phyloP scores from a whole-genome alignment of 176 grass and related monocot species.

The Musa beccarii region DNA sequence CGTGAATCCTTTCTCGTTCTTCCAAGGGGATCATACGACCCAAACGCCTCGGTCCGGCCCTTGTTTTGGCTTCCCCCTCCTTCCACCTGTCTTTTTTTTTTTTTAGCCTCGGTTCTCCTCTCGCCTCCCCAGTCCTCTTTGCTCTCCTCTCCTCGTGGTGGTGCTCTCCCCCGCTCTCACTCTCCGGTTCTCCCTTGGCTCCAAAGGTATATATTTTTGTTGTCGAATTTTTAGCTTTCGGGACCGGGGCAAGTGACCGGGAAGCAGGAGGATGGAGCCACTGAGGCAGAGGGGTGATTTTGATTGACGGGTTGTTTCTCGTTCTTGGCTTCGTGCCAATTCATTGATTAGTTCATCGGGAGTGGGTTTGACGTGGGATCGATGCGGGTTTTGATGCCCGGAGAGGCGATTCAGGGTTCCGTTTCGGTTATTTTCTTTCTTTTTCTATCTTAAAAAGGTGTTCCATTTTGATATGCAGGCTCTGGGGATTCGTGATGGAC shows the following conservation, averaged over 20 bases:
- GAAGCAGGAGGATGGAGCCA: neutral
- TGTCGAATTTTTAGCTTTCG: neutral
- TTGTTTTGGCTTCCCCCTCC: neutral
- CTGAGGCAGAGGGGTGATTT: neutral
- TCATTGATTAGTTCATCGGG: too few species aligned
- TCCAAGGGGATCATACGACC: neutral
- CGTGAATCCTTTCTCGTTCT: conserved; percentile 10
- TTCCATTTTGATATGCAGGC: neutral
- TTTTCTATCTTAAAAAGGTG: neutral
- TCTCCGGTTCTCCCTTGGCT: too few species aligned
- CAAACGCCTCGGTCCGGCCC: neutral
- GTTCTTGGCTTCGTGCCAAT: too few species aligned
- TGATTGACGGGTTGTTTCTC: too few species aligned
- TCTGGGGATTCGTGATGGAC: neutral
- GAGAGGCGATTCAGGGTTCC: neutral
- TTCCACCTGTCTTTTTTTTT: neutral
- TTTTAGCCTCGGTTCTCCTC: neutral
- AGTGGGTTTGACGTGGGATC: neutral
- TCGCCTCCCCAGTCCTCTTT: neutral
- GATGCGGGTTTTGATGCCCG: neutral
- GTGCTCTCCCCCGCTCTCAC: neutral
- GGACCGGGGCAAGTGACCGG: neutral
- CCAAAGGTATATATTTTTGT: neutral
- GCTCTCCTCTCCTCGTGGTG: neutral
- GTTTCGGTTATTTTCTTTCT: neutral